Evolutionary conservation across 1,284 basidiomycete species (phyloP), one percentile per base, ranked within the genome.

Genomic region (Amanita bisporigera): DNA sequence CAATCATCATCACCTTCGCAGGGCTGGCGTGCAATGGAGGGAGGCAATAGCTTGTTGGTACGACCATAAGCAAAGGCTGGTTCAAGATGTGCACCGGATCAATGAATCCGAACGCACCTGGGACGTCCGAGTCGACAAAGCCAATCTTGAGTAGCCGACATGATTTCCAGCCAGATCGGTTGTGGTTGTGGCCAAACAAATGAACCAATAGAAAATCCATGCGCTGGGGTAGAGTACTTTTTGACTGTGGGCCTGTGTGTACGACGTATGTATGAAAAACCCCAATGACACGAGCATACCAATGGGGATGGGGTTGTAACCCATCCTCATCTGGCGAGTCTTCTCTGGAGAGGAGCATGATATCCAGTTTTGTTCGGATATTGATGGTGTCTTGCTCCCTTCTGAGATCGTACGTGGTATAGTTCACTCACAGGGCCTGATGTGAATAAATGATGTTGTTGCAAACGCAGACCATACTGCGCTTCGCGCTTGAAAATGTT

Each of bases 351-450:
- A 67, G 69, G 2, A 73, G 47, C 72, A 78, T 77, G n/a, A 77
- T 66, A 11, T 68, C 60, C 2, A 70, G 64, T 3, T 70, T 64
- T 4, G 66, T 69, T 1, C 71, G 41, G 0, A 74, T 71, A 31
- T 76, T 77, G 31, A 81, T 68, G 1, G 68, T 66, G 65, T 80
- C 78, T 21, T 71, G 75, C 9, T 72, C 63, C 24, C 75, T 72
- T 6, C 71, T 73, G 24, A 80, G 52, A 50, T 76, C 74, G 63
- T 82, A 82, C 0, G 73, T 75, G 0, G 76, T 80, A 58, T 76
- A 80, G 41, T 79, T 73, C 52, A 82, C 54, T 3, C 71, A 71
- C 12, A 74, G 47, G 12, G 66, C 69, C 33, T 71, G 61, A 40
- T 73, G 69, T 4, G 45, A 55, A 62, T 73, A 76, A 4, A 79